Conservation (phyloP, 495 filamentous ascomycete genomes). For the Penicillium ochrochloron region DNA sequence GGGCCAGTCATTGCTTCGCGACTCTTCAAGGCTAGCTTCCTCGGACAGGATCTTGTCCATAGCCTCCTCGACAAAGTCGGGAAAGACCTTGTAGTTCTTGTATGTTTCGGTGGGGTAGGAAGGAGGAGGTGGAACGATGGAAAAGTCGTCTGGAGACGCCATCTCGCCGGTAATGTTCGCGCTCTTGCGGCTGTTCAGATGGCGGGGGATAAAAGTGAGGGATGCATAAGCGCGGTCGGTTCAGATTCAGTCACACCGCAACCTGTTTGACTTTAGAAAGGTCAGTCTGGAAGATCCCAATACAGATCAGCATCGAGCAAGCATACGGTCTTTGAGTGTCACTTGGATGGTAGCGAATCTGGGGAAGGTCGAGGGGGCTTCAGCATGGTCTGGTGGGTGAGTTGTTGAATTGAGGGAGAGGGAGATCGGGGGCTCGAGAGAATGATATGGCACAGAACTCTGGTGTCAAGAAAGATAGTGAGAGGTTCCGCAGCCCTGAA, state of each 20-base stretch:
- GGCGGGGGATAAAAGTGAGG: neutral
- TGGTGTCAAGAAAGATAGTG: neutral
- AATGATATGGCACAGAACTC: neutral
- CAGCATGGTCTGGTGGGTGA: neutral
- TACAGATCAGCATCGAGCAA: neutral
- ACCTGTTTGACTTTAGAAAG: neutral
- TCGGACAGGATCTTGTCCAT: conserved; percentile 36
- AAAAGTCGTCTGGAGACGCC: conserved; percentile 12
- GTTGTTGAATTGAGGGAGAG: neutral
- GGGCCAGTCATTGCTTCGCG: conserved; percentile 18
- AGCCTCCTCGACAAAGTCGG: conserved; percentile 20
- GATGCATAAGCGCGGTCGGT: neutral
- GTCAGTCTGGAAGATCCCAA: neutral
- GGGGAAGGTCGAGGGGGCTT: conserved; percentile 8
- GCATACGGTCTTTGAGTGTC: neutral
- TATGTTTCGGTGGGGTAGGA: conserved; percentile 21
- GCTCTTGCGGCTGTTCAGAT: neutral
- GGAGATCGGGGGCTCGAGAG: neutral
- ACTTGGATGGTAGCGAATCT: conserved; percentile 1
- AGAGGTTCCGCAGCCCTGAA: neutral
- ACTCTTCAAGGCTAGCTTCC: conserved; percentile 30
- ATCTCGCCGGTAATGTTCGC: conserved; percentile 4
- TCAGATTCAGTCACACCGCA: neutral
- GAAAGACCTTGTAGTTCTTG: conserved; percentile 26
- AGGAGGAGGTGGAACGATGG: conserved; percentile 31